Conservation (phyloP, 139 green algal species). For the Parachlorella kessleri region DNA sequence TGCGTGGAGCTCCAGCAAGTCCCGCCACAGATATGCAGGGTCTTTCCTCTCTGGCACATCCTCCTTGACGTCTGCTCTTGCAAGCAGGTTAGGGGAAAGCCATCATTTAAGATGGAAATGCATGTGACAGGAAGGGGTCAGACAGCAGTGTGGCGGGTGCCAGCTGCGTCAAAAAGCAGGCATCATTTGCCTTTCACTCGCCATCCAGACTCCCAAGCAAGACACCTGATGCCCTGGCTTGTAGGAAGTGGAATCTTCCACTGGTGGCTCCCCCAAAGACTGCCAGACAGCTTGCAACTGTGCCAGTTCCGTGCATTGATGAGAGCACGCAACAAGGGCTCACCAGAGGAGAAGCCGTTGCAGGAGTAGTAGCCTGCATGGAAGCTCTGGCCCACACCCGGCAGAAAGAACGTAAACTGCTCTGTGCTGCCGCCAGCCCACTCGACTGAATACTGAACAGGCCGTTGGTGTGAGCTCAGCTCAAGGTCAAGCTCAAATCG, state of each 20-base stretch:
- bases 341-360: slow-evolving; percentile 45
- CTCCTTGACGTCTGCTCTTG: not conserved
- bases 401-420: slow-evolving; percentile 45
- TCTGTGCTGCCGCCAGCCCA: not conserved
- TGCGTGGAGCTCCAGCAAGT: slow-evolving; percentile 50
- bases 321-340: too few relatives aligned
- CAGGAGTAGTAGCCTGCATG: slow-evolving; percentile 52
- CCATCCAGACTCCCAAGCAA: not conserved
- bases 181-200: too few relatives aligned
- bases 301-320: too few relatives aligned
- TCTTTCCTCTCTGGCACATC: slow-evolving; percentile 12
- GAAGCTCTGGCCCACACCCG: slow-evolving; percentile 34
- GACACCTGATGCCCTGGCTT: too few relatives aligned
- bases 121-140: too few relatives aligned
- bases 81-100: too few relatives aligned
- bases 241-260: too few relatives aligned
- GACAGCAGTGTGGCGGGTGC: too few relatives aligned
- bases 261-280: too few relatives aligned
- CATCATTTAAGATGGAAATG: too few relatives aligned
- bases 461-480: slow-evolving; percentile 17
- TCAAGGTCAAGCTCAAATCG: slow-evolving; percentile 46
- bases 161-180: too few relatives aligned
- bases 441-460: slow-evolving; percentile 29
- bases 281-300: too few relatives aligned
- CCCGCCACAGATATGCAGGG: slow-evolving; percentile 49